Evolutionary conservation across 2,329 filamentous ascomycete genomes (phyloP).

Genomic region (Aureobasidium sp.): DNA sequence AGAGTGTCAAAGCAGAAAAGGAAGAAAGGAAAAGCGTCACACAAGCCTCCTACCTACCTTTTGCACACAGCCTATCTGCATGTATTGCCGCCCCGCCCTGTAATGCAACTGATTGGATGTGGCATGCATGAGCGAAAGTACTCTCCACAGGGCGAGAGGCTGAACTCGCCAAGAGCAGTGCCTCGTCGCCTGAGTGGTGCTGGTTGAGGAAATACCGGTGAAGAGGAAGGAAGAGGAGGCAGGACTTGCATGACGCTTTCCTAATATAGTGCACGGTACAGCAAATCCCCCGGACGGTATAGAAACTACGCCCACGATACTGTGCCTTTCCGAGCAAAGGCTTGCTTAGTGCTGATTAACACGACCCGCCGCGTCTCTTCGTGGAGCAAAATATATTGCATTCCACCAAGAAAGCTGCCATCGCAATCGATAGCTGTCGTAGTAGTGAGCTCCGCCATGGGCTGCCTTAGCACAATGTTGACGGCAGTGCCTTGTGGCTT

Average conservation of each 20-base stretch:
- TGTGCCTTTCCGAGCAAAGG: not conserved
- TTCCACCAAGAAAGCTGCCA: not conserved
- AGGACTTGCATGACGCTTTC: constrained; percentile 6
- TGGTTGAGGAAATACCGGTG: constrained; percentile 1
- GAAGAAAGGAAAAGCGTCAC: not conserved
- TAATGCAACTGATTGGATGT: not conserved
- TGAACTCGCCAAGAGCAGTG: constrained; percentile 9
- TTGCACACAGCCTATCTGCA: not conserved
- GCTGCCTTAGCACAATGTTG: not conserved
- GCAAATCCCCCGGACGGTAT: not conserved
- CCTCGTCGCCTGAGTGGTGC: constrained; percentile 3
- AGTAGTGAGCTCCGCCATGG: not conserved
- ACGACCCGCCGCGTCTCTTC: not conserved
- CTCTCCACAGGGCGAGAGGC: not conserved
- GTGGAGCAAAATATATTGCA: constrained; percentile 11
- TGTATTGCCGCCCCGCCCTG: not conserved
- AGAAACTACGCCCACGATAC: not conserved
- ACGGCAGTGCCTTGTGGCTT: constrained; percentile 7
- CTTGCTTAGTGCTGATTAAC: constrained; percentile 11
- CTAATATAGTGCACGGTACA: not conserved
- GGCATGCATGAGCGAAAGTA: not conserved
- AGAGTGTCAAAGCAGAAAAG: not conserved
- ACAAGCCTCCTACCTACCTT: not conserved
- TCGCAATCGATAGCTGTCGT: not conserved
- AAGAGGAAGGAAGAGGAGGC: not conserved